These are phyloP conservation scores for Voacanga thouarsii DNA, from an alignment of 257 asterid species.

Conservation along the genomic window DNA sequence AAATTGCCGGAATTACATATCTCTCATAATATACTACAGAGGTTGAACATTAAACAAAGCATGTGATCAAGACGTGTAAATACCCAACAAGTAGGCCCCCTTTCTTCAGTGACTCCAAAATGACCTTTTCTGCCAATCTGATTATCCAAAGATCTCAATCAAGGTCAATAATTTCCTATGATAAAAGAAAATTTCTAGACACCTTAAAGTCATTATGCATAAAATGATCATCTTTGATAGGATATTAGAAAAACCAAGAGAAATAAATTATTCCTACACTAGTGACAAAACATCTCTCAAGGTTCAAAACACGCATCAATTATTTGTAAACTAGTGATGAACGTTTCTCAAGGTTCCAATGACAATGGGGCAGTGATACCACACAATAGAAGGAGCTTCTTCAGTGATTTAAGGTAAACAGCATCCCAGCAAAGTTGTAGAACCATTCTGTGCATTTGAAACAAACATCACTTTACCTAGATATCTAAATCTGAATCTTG, in stretches of 20 bases:
- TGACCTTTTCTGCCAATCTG: conserved; percentile 79
- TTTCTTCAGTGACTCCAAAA: conserved; percentile 67
- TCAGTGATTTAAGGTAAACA: background rate
- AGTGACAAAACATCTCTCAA: background rate
- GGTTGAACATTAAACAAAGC: conserved; percentile 10
- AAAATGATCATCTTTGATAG: background rate
- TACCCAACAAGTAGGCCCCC: conserved; percentile 79
- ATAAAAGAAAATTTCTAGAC: background rate
- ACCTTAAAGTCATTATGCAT: background rate
- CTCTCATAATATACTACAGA: conserved; percentile 3
- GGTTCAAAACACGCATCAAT: background rate
- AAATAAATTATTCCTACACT: background rate
- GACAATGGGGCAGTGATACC: no score
- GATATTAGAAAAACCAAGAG: background rate
- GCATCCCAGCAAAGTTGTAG: background rate
- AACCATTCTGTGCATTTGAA: background rate
- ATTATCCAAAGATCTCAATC: conserved; percentile 18
- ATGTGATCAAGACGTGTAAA: conserved; percentile 17
- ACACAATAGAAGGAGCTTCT: background rate
- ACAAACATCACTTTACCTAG: background rate
- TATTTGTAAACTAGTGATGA: background rate
- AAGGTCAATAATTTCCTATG: background rate
- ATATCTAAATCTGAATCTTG: background rate
- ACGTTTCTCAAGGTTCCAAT: background rate
- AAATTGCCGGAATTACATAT: conserved; percentile 12